Conservation (phyloP, 1,284 basidiomycete species). For the Ganoderma leucocontextum region DNA sequence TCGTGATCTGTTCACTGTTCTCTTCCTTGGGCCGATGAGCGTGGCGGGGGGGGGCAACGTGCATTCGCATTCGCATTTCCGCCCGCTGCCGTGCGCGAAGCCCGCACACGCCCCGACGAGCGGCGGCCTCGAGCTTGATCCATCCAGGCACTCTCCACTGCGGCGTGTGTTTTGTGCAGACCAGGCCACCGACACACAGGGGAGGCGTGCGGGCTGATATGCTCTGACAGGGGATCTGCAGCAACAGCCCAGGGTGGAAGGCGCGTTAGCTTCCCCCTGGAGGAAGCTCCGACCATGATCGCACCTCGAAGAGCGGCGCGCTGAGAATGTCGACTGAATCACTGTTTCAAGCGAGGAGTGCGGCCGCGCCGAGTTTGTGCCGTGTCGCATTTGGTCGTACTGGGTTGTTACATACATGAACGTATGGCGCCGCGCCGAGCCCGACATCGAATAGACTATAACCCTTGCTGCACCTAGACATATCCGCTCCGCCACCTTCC, state of each 20-base stretch:
- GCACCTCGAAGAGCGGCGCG: constrained; percentile 21
- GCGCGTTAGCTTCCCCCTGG: constrained; percentile 10
- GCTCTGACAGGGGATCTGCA: constrained; percentile 1
- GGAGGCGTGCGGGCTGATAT: background rate
- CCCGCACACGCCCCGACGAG: background rate
- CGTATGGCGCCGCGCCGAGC: constrained; percentile 22
- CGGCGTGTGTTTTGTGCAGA: background rate
- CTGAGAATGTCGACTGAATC: constrained; percentile 12
- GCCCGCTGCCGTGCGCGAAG: constrained; percentile 19
- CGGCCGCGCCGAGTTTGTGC: constrained; percentile 26
- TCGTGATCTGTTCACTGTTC: constrained; percentile 5
- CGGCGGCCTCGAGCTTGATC: background rate
- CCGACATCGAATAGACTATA: constrained; percentile 13
- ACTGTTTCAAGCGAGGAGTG: constrained; percentile 22
- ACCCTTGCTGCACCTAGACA: background rate
- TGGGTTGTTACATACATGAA: constrained; percentile 23
- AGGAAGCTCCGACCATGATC: constrained; percentile 25
- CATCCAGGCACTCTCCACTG: background rate
- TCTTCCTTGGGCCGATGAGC: background rate
- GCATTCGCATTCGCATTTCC: constrained; percentile 8
- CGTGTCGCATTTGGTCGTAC: constrained; percentile 11
- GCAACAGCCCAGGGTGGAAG: constrained; percentile 3
- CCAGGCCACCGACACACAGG: background rate
- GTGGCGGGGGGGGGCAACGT: background rate
- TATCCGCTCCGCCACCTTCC: constrained; percentile 2